These are phyloP conservation scores for Rhododendron mucronatum DNA, from an alignment of 148 eudicot genomes.

Conservation along the genomic window DNA sequence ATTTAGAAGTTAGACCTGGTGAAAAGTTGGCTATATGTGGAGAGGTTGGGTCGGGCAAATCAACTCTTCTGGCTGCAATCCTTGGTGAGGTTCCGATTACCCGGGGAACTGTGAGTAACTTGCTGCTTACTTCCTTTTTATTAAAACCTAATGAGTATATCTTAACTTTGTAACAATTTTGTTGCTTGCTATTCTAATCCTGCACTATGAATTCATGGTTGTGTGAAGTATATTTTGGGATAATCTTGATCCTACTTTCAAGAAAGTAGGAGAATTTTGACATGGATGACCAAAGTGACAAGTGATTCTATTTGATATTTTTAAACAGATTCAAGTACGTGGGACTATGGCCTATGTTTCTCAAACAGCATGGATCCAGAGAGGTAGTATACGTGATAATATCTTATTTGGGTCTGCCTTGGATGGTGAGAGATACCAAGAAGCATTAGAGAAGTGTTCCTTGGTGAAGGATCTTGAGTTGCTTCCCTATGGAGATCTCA, in stretches of 20 bases:
- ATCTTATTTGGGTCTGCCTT: slow-evolving; percentile 67
- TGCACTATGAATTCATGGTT: neutral
- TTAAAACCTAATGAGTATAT: neutral
- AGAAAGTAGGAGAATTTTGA: neutral
- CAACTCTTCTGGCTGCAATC: slow-evolving; percentile 73
- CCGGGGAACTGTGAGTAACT: slow-evolving; percentile 59
- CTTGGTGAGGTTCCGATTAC: slow-evolving; percentile 80
- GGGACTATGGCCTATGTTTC: slow-evolving; percentile 83
- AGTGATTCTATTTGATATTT: neutral
- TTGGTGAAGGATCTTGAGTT: slow-evolving; percentile 78
- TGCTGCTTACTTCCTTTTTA: neutral
- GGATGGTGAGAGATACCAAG: slow-evolving; percentile 59
- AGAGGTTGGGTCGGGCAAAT: slow-evolving; percentile 93
- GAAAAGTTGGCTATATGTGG: slow-evolving; percentile 85
- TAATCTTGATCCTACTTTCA: neutral
- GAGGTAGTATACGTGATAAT: slow-evolving; percentile 76
- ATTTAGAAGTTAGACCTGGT: slow-evolving; percentile 55
- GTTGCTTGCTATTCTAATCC: neutral
- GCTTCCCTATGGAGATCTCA: slow-evolving; percentile 73
- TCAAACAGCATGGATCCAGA: slow-evolving; percentile 94
- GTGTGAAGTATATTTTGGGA: neutral
- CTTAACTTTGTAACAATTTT: neutral
- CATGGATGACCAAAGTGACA: neutral
- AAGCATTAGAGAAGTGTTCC: slow-evolving; percentile 64
- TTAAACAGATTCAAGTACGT: slow-evolving; percentile 54